phyloP scores from a whole-genome alignment of 768 basidiomycete species.

The Thelephora ganbajun region DNA sequence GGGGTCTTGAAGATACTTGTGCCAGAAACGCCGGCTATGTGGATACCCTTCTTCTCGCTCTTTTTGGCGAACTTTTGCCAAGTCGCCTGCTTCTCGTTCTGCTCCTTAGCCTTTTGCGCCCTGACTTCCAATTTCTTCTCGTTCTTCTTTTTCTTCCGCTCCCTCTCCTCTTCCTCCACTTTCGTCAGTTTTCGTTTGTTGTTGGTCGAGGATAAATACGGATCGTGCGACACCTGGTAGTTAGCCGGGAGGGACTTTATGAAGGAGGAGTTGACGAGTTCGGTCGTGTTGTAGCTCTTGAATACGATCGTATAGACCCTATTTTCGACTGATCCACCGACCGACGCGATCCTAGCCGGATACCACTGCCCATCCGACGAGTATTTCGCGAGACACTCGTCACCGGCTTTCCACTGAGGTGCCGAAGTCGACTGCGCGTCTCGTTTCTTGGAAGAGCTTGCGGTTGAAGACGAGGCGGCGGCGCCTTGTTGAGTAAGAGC shows the following conservation, averaged over 20 bases:
- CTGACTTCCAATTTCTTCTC: slow-evolving; percentile 82
- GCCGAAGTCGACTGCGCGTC: slow-evolving; percentile 30
- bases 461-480: slow-evolving; percentile 44
- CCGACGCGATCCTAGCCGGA: slow-evolving; percentile 74
- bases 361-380: slow-evolving; percentile 78
- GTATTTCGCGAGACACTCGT: slow-evolving; percentile 79
- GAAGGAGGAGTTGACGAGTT: slow-evolving; percentile 60
- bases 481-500: slow-evolving; percentile 56
- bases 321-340: slow-evolving; percentile 72
- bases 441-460: slow-evolving; percentile 40
- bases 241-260: slow-evolving; percentile 57
- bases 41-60: slow-evolving; percentile 82
- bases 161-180: slow-evolving; percentile 77
- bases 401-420: slow-evolving; percentile 63
- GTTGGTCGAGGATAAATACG: slow-evolving; percentile 24
- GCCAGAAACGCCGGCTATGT: slow-evolving; percentile 78
- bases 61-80: slow-evolving; percentile 98
- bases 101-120: slow-evolving; percentile 82
- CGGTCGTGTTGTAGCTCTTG: slow-evolving; percentile 85
- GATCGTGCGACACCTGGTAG: slow-evolving; percentile 20
- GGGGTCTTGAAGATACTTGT: slow-evolving; percentile 93
- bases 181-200: slow-evolving; percentile 68
- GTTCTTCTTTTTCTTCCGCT: slow-evolving; percentile 87
- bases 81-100: slow-evolving; percentile 65
- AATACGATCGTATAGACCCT: slow-evolving; percentile 83